A percentile compares a stretch with the other conserved stretches of the same genome.
phyloP scores from a whole-genome alignment of 2,329 filamentous ascomycete genomes.

The Neurospora crassa region DNA sequence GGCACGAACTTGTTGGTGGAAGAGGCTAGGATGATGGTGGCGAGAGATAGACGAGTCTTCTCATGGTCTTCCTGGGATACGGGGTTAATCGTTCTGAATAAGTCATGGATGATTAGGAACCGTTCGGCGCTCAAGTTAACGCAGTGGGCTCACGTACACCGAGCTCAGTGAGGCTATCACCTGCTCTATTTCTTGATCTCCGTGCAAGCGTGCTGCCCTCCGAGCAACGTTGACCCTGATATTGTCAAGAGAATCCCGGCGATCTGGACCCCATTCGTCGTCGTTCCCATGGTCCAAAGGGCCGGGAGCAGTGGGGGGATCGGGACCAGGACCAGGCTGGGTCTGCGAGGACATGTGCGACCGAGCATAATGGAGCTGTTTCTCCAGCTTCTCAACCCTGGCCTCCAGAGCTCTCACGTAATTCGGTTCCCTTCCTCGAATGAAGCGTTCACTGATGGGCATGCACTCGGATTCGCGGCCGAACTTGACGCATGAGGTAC shows the following conservation, averaged over 20 bases:
- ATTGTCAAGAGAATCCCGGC: conserved; percentile 53
- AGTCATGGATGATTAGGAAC: conserved; percentile 14
- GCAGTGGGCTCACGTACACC: conserved; percentile 44
- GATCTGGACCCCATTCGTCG: conserved; percentile 32
- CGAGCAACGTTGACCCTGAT: conserved; percentile 55
- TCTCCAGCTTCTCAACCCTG: conserved; percentile 79
- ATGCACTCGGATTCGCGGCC: conserved; percentile 82
- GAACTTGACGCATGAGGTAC: conserved; percentile 88
- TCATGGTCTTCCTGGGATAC: conserved; percentile 61
- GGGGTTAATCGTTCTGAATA: conserved; percentile 73
- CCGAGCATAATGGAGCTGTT: conserved; percentile 59
- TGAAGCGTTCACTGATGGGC: conserved; percentile 91
- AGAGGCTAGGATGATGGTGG: conserved; percentile 54
- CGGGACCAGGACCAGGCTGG: conserved; percentile 50
- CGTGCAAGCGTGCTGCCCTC: conserved; percentile 54
- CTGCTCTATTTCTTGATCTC: conserved; percentile 82
- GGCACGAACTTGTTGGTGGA: conserved; percentile 66
- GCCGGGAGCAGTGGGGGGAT: conserved; percentile 19
- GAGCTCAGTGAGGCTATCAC: conserved; percentile 91
- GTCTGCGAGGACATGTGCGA: conserved; percentile 62
- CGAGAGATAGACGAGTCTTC: neutral
- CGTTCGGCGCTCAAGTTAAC: neutral
- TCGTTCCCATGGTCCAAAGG: neutral
- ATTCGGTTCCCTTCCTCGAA: conserved; percentile 85
- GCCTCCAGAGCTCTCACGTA: conserved; percentile 95